Base-by-base conservation (phyloP, 2,329 filamentous ascomycete genomes). In the Xylaria sp. region DNA sequence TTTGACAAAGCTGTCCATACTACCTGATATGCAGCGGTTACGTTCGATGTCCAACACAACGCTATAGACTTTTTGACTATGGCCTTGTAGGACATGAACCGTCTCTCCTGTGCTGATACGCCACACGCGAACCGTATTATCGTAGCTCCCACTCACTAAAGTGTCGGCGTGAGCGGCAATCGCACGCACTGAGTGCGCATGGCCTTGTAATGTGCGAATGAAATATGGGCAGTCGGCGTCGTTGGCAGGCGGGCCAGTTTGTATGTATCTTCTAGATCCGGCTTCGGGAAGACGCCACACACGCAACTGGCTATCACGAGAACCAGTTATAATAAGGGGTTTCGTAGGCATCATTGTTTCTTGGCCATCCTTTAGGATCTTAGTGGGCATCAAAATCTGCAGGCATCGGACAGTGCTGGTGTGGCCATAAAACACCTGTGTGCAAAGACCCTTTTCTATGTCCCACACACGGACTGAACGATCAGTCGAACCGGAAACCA, bases 391-490 rank as follows among this genome's bases (percentile, higher is more conserved):
- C 51, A 99, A 84, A 65, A 99, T 98, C 78, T 98, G 94, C 69
- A 99, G 83, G 77, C 96, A 99, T 71, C 96, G 91, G 3, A 99
- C 96, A 15, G 96, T 99, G 49, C 95, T 98, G 10, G 96, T 99
- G 78, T 99, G 96, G 0, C 96, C 97, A 77, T 97, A 94, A 79
- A 99, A 99, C 0, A 97, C 91, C 78, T 99, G 96, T 11, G 94
- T 95, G 80, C 95, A 97, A 54, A 92, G 88, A 0, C 94, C 96
- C 75, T 92, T 92, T 77, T 97, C 93, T 71, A 99, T 97, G 78
- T 99, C 95, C 96, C 96, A 99, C 0, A 99, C 95, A n/a, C 96
- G 90, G n/a, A 99, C 96, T 11, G 96, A 97, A 56, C 96, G 88
- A 80, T 99, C 96, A 0, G 96, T 99, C 6, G 94, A 97, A 2